Percentiles rank a stretch among this genome's conserved stretches.
phyloP scores from a whole-genome alignment of 805 yeast genomes.

The Suhomyces vadensis region DNA sequence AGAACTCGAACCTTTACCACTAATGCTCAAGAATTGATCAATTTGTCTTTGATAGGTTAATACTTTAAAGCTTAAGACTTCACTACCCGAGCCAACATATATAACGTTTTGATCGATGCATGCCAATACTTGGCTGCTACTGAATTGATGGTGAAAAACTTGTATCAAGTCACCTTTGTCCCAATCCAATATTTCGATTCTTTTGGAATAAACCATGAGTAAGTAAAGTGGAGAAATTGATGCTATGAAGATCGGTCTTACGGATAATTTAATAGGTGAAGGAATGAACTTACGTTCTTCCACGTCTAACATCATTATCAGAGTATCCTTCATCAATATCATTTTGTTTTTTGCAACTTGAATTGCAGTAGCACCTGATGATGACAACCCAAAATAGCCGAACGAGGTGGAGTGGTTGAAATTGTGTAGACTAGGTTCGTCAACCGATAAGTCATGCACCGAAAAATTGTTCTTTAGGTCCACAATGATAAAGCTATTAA shows the following conservation, averaged over 20 bases:
- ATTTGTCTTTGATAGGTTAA: conserved; percentile 34
- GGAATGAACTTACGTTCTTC: conserved; percentile 12
- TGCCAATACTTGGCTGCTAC: conserved; percentile 22
- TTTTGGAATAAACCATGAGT: conserved; percentile 31
- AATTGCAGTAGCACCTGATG: conserved; percentile 30
- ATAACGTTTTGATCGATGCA: conserved; percentile 15
- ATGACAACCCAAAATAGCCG: conserved; percentile 40
- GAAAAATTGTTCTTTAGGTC: conserved; percentile 21
- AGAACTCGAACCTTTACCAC: conserved; percentile 18
- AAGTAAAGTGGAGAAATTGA: conserved; percentile 36
- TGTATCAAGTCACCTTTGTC: conserved; percentile 38
- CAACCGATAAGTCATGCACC: conserved; percentile 18
- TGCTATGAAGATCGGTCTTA: conserved; percentile 27
- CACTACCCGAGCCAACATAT: conserved; percentile 29
- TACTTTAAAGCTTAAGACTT: conserved; percentile 32
- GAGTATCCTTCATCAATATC: conserved; percentile 37
- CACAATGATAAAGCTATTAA: conserved; percentile 28
- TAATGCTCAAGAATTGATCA: conserved; percentile 33
- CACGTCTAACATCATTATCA: conserved; percentile 19
- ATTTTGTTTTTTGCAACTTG: conserved; percentile 13
- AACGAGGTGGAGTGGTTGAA: conserved; percentile 30
- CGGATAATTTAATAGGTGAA: conserved; percentile 24
- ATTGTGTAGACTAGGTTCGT: conserved; percentile 19
- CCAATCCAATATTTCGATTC: conserved; percentile 36
- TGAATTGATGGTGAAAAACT: conserved; percentile 32